A percentile compares a stretch with the other conserved stretches of the same genome.
Conservation (phyloP, 2,329 filamentous ascomycete species). For the Didymella pomorum region DNA sequence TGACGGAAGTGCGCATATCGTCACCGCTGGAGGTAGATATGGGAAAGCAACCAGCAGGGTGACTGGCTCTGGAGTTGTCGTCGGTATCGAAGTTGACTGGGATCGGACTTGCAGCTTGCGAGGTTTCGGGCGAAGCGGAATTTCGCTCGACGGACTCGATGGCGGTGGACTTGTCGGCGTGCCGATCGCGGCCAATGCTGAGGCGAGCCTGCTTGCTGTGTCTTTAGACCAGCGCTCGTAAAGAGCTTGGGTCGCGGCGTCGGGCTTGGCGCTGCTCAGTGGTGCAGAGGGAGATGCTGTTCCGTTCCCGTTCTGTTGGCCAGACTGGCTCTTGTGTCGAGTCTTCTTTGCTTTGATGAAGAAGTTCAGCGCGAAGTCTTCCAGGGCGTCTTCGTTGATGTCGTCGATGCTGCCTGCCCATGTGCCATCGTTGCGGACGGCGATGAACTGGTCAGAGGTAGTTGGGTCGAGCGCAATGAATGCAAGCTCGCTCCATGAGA, state of each 20-base stretch:
- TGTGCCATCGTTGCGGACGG: constrained; percentile 44
- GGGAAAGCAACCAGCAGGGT: constrained; percentile 41
- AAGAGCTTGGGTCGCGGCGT: constrained; percentile 32
- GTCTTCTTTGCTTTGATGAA: constrained; percentile 29
- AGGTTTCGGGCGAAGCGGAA: constrained; percentile 24
- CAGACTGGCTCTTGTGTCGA: constrained; percentile 3
- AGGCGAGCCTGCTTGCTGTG: constrained; percentile 37
- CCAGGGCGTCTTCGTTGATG: constrained; percentile 43
- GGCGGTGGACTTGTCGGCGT: constrained; percentile 6
- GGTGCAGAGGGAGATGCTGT: background rate
- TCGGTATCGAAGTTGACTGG: constrained; percentile 31
- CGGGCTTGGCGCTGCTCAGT: constrained; percentile 20
- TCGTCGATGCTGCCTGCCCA: constrained; percentile 50
- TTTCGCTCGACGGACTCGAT: background rate
- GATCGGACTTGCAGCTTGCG: constrained; percentile 44
- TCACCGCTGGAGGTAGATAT: constrained; percentile 35
- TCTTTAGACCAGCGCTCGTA: constrained; percentile 46
- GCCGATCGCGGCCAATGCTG: constrained; percentile 36
- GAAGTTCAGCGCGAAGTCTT: constrained; percentile 43
- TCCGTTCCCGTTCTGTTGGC: constrained; percentile 3
- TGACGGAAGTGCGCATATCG: constrained; percentile 33
- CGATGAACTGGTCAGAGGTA: constrained; percentile 46
- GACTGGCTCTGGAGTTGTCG: constrained; percentile 40
- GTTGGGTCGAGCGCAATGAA: constrained; percentile 44
- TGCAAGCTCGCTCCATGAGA: constrained; percentile 42